Conservation (phyloP, 495 filamentous ascomycete genomes). For the Penicillium verhagenii region DNA sequence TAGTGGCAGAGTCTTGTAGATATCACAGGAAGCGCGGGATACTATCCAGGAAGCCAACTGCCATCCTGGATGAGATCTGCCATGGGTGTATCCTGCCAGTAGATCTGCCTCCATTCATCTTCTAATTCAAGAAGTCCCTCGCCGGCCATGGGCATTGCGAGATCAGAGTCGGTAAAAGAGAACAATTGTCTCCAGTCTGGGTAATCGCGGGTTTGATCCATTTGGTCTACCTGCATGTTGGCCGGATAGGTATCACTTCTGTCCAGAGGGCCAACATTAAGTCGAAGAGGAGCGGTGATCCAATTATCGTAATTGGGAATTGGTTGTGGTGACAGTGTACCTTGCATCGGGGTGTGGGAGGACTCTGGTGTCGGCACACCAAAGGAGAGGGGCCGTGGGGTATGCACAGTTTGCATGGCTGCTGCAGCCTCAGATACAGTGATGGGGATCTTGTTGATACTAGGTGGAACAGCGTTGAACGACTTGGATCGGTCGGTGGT, state of each 20-base stretch:
- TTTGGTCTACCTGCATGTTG: slow-evolving; percentile 31
- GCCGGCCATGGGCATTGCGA: slow-evolving; percentile 39
- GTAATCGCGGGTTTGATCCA: slow-evolving; percentile 38
- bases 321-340: slow-evolving; percentile 28
- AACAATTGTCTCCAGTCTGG: slow-evolving; percentile 50
- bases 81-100: slow-evolving; percentile 49
- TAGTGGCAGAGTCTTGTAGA: not conserved
- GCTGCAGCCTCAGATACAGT: slow-evolving; percentile 19
- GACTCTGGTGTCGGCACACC: slow-evolving; percentile 41
- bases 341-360: slow-evolving; percentile 18
- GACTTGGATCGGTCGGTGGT: slow-evolving; percentile 38
- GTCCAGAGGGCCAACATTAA: slow-evolving; percentile 30
- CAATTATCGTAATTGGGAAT: slow-evolving; percentile 38
- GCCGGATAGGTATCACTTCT: slow-evolving; percentile 25
- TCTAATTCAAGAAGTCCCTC: slow-evolving; percentile 45
- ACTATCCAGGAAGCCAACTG: slow-evolving; percentile 1
- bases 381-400: slow-evolving; percentile 30
- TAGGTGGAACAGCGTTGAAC: slow-evolving; percentile 23
- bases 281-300: slow-evolving; percentile 35
- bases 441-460: slow-evolving; percentile 20
- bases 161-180: slow-evolving; percentile 42
- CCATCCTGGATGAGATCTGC: slow-evolving; percentile 45
- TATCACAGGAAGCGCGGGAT: not conserved
- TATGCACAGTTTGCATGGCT: slow-evolving; percentile 19
- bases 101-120: slow-evolving; percentile 50